A percentile compares a stretch with the other conserved stretches of the same genome.
Conservation (phyloP, 2,329 filamentous ascomycete genomes). For the Phoma sp. region DNA sequence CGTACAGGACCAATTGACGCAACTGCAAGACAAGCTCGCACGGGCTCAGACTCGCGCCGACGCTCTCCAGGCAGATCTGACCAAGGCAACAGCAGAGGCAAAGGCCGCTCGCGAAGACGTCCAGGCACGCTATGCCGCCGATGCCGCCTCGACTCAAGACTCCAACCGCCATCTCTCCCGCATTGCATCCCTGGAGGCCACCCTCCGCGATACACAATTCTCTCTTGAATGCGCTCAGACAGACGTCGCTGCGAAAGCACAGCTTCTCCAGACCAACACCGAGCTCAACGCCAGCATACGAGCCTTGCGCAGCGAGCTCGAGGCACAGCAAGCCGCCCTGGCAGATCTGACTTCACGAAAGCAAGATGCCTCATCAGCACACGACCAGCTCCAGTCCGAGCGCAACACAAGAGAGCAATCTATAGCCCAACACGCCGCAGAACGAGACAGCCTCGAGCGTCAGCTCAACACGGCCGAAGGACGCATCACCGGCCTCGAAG, state of each 20-base stretch:
- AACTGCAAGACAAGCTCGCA: conserved; percentile 29
- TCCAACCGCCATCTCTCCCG: background rate
- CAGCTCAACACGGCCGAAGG: conserved; percentile 34
- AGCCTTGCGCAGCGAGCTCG: conserved; percentile 26
- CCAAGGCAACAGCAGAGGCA: conserved; percentile 34
- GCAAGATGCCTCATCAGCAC: background rate
- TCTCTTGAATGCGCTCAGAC: conserved; percentile 35
- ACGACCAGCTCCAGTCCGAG: conserved; percentile 30
- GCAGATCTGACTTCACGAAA: conserved; percentile 12
- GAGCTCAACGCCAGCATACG: conserved; percentile 32
- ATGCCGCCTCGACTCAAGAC: background rate
- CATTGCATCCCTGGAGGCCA: conserved; percentile 29
- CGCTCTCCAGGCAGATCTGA: conserved; percentile 32
- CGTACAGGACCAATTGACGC: conserved; percentile 4
- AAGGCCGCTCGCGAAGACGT: conserved; percentile 28
- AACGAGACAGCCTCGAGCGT: conserved; percentile 35
- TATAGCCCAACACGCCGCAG: conserved; percentile 28
- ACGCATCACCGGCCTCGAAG: conserved; percentile 39
- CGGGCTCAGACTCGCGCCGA: conserved; percentile 35
- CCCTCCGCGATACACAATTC: conserved; percentile 30
- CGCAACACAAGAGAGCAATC: conserved; percentile 33
- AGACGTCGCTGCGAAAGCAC: conserved; percentile 32
- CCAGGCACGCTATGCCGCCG: conserved; percentile 6
- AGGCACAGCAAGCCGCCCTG: conserved; percentile 10
- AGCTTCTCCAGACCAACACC: conserved; percentile 33